Evolutionary conservation across 2,329 filamentous ascomycete genomes (phyloP).

Genomic region (Didymella pinodella): DNA sequence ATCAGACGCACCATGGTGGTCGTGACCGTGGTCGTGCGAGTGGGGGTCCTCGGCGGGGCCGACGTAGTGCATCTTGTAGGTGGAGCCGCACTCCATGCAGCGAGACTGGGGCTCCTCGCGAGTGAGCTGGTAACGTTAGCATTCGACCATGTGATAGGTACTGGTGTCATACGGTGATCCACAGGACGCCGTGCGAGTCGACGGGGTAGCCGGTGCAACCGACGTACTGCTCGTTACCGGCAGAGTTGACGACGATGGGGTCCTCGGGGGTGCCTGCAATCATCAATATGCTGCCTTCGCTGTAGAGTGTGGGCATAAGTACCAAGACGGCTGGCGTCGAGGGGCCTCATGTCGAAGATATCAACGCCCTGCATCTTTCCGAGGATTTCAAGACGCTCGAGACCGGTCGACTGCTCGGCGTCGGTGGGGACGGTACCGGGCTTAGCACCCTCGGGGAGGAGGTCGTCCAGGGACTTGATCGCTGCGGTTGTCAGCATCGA

Average conservation of each 20-base stretch:
- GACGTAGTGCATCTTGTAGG: slow-evolving; percentile 98
- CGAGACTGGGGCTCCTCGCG: slow-evolving; percentile 91
- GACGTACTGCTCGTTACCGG: slow-evolving; percentile 93
- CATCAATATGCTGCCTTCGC: slow-evolving; percentile 18
- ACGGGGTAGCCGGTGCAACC: slow-evolving; percentile 95
- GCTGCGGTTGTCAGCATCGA: slow-evolving; percentile 66
- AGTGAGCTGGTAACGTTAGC: slow-evolving; percentile 67
- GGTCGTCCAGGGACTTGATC: slow-evolving; percentile 81
- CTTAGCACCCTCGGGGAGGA: slow-evolving; percentile 81
- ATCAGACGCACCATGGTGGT: slow-evolving; percentile 34
- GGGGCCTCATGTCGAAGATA: slow-evolving; percentile 96
- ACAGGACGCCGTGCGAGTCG: slow-evolving; percentile 89
- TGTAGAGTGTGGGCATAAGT: slow-evolving; percentile 39
- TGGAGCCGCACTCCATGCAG: slow-evolving; percentile 94
- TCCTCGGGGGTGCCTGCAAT: slow-evolving; percentile 80
- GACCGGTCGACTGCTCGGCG: slow-evolving; percentile 93
- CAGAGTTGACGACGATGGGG: slow-evolving; percentile 86
- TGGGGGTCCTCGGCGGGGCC: slow-evolving; percentile 80
- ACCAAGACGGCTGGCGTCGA: slow-evolving; percentile 90
- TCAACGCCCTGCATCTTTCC: slow-evolving; percentile 99
- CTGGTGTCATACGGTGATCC: slow-evolving; percentile 79
- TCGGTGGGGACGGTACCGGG: slow-evolving; percentile 90
- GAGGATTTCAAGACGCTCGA: slow-evolving; percentile 97
- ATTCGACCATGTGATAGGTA: neutral
- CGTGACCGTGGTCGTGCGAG: slow-evolving; percentile 62